Percentiles rank a stretch among this genome's conserved stretches.
Evolutionary conservation across 116 monocot genomes (phyloP).

Genomic region (Thalassia testudinum): DNA sequence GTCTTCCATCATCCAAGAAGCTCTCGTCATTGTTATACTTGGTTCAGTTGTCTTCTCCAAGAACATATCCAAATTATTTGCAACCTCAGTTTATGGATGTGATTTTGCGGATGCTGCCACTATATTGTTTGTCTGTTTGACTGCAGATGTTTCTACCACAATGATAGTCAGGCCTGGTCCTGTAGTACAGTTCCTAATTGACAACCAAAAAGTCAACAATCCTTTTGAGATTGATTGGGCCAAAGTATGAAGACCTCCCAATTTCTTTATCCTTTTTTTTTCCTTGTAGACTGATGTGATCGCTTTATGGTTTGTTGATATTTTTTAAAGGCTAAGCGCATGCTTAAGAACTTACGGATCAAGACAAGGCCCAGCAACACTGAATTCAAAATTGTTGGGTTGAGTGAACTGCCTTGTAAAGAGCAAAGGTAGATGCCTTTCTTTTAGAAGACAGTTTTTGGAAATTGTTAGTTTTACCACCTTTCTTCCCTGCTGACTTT

Average conservation of each 20-base stretch:
- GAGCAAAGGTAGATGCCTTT: conserved; percentile 25
- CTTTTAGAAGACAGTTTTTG: too few species aligned
- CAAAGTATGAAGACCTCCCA: conserved; percentile 24
- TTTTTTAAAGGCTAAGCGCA: conserved; percentile 50
- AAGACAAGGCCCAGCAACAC: conserved; percentile 26
- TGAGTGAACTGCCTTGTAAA: conserved; percentile 65
- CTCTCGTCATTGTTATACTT: not conserved
- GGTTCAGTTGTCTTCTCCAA: not conserved
- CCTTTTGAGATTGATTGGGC: conserved; percentile 64
- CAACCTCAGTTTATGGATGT: too few species aligned
- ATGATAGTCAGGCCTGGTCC: conserved; percentile 92
- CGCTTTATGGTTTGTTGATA: not conserved
- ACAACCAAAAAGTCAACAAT: conserved; percentile 55
- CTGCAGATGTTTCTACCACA: conserved; percentile 89
- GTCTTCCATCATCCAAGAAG: not conserved
- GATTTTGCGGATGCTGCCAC: not conserved
- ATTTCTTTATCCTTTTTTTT: not conserved
- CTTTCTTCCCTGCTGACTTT: not conserved
- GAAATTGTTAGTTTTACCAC: not conserved
- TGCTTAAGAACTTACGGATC: conserved; percentile 61
- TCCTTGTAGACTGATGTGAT: not conserved
- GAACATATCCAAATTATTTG: too few species aligned
- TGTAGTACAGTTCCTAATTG: conserved; percentile 57
- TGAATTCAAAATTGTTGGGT: conserved; percentile 71
- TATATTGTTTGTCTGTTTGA: not conserved